Percentiles rank a stretch among this genome's conserved stretches.
phyloP scores from a whole-genome alignment of 2,329 filamentous ascomycete species.

The Alternaria angustiovoidea region DNA sequence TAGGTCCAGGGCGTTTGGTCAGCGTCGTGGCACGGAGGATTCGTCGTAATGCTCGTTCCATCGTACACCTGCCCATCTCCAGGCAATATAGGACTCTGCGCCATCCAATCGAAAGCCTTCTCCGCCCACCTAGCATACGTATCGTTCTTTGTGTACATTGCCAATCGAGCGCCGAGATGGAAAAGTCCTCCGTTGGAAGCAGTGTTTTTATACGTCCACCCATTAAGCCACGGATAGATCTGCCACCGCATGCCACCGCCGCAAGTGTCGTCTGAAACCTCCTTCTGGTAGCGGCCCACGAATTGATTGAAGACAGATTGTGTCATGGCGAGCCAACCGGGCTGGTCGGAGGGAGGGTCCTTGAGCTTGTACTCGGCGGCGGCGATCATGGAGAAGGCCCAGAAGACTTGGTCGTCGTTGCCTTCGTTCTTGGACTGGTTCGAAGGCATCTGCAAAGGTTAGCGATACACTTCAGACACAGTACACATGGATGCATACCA shows the following conservation, averaged over 20 bases:
- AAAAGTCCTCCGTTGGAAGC: constrained; percentile 51
- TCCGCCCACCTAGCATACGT: constrained; percentile 49
- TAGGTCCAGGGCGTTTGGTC: constrained; percentile 48
- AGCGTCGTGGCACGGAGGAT: constrained; percentile 36
- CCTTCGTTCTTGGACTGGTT: constrained; percentile 54
- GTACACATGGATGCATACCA: constrained; percentile 24
- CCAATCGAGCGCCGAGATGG: constrained; percentile 48
- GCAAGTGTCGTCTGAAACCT: constrained; percentile 35
- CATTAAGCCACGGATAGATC: constrained; percentile 46
- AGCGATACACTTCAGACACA: not conserved
- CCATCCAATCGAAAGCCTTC: constrained; percentile 48
- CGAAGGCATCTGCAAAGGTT: constrained; percentile 37
- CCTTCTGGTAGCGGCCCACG: constrained; percentile 42
- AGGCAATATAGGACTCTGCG: constrained; percentile 33
- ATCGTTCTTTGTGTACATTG: constrained; percentile 49
- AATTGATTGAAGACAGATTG: constrained; percentile 52
- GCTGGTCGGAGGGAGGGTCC: constrained; percentile 50
- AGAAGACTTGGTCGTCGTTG: constrained; percentile 67
- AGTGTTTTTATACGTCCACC: constrained; percentile 51
- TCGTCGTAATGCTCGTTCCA: constrained; percentile 30
- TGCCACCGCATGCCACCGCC: constrained; percentile 50
- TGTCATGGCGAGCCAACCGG: constrained; percentile 56
- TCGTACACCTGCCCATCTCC: constrained; percentile 42
- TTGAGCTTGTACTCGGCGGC: constrained; percentile 62
- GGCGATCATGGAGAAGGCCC: constrained; percentile 65